Base-by-base conservation (phyloP, 495 filamentous ascomycete genomes). In the Glonium stellatum region DNA sequence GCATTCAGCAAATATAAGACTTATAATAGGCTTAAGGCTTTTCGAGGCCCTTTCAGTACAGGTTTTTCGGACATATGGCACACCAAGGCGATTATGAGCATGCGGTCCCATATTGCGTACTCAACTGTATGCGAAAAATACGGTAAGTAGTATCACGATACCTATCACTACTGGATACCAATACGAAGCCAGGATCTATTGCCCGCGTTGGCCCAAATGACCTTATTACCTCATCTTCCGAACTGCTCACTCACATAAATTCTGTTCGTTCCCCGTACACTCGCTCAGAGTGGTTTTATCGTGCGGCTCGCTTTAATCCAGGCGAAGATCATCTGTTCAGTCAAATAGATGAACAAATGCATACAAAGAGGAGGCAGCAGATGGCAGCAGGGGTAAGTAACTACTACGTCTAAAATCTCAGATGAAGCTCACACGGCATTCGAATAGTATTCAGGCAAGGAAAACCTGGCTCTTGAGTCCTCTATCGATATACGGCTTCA, bases 121-220 rank as follows among this genome's bases (percentile, higher is more conserved):
- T n/a, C 47, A 21, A 23, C n/a, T 3, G 47, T 50, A 11, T 19
- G 23, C 23, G 47, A 50, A 21, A 50, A 23, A 21, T 50, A 18
- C 22, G 47, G 47, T 50, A 21, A 21, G 36, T 35, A 13, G 8
- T 15, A 39, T 15, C 15, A 15, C 36, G 36, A 15, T 39, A 15
- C 36, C 15, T 8, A 39, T 39, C 8, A 39, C 36, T 8, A 39
- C 8, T 8, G 8, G 8, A 8, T 39, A 15, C 36, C 36, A 39
- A 8, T 39, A 15, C 8, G 15, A 8, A 39, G 8, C 12, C 21
- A 61, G 69, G 69, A 18, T 46, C 68, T 9, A 37, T 62, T n/a
- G 55, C 53, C 5, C 61, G 69, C 4, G 60, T 71, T 37, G 69
- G 65, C 0, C 65, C 69, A 35, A 61, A 70, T 49, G 39, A 59